phyloP scores from a whole-genome alignment of 176 grass and related monocot species.

The Oropetium thomaeum region DNA sequence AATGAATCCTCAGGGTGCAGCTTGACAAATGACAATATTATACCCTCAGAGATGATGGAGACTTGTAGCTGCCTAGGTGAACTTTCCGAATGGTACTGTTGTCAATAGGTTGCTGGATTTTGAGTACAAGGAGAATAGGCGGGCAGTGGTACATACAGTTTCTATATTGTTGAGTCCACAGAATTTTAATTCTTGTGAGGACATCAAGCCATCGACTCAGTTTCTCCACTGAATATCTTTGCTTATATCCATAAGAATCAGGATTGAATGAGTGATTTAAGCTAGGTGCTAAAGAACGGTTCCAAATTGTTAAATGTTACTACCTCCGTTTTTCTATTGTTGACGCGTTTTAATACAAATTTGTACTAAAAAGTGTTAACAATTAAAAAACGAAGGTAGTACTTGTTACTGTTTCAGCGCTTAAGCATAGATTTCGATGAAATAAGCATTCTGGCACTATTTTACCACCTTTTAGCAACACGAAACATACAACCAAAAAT shows the following conservation, averaged over 20 bases:
- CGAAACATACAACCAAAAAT: slow-evolving; percentile 2
- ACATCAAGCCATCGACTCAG: background rate
- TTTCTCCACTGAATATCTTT: background rate
- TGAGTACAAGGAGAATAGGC: background rate
- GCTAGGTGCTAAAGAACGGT: background rate
- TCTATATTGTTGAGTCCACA: background rate
- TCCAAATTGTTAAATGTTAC: background rate
- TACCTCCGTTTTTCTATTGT: too few species aligned
- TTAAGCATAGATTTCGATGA: background rate
- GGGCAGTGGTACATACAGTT: background rate
- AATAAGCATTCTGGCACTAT: background rate
- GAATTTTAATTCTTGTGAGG: background rate
- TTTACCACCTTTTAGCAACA: background rate
- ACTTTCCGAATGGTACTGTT: background rate
- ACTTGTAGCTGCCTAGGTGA: background rate
- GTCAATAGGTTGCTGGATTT: background rate
- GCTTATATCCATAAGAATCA: background rate
- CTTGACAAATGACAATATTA: background rate
- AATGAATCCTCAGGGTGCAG: background rate
- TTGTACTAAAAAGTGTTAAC: too few species aligned
- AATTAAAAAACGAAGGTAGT: too few species aligned
- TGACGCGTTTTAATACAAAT: too few species aligned
- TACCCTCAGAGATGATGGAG: background rate
- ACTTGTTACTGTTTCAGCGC: background rate
- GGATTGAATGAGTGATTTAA: too few species aligned